Evolutionary conservation across 441 rosid genomes (phyloP).

Genomic region (Lepidium campestre): DNA sequence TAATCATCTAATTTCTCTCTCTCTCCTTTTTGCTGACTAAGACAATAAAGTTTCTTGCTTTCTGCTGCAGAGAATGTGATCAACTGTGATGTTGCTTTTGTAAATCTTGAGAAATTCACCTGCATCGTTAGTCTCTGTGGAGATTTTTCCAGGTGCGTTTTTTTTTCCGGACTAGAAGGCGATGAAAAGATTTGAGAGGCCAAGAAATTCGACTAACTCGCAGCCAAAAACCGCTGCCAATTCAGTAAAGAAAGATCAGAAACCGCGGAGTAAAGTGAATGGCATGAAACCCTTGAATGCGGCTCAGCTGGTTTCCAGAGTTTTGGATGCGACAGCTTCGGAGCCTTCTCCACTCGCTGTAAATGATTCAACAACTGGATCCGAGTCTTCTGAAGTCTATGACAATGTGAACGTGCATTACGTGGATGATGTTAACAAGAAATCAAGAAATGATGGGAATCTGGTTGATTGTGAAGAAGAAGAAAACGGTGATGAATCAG

Average conservation of each 20-base stretch:
- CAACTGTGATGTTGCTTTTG: neutral
- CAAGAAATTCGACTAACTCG: constrained; percentile 15
- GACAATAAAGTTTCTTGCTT: neutral
- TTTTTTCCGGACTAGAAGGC: neutral
- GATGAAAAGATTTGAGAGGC: constrained; percentile 28
- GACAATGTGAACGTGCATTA: constrained; percentile 29
- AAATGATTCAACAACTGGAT: constrained; percentile 27
- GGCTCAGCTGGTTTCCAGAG: constrained; percentile 31
- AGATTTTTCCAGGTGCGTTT: neutral
- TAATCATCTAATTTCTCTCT: neutral
- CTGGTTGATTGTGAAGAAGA: constrained; percentile 13
- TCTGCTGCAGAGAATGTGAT: constrained; percentile 11
- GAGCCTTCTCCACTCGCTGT: constrained; percentile 10
- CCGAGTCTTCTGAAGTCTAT: constrained; percentile 30
- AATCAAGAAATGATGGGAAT: constrained; percentile 13
- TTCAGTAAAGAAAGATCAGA: constrained; percentile 26
- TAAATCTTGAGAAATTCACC: neutral
- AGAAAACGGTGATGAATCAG: constrained; percentile 6
- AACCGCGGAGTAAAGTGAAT: constrained; percentile 18
- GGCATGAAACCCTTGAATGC: constrained; percentile 25
- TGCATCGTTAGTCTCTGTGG: neutral
- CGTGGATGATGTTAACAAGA: constrained; percentile 27
- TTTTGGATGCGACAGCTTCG: constrained; percentile 17
- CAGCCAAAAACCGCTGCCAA: constrained; percentile 7
- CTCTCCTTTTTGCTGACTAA: neutral